Evolutionary conservation across 768 basidiomycete genomes (phyloP).

Genomic region (Phylloporus arenicola): DNA sequence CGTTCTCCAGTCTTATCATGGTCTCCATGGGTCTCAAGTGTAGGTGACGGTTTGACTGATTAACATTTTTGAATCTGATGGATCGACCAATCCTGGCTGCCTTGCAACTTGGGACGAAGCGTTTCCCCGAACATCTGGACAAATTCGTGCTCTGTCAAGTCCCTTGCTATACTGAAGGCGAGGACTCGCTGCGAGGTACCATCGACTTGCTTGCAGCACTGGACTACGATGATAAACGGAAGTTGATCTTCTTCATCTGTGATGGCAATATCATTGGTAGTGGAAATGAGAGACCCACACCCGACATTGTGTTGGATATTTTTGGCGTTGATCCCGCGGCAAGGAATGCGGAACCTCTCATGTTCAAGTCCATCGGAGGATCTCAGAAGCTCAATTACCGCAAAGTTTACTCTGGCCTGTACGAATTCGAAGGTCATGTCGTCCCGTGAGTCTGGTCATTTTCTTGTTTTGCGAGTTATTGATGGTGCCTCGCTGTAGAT

Average conservation of each 20-base stretch:
- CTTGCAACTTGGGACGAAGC: conserved; percentile 54
- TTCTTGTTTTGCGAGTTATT: not conserved
- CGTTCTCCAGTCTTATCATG: conserved; percentile 51
- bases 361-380: conserved; percentile 66
- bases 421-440: conserved; percentile 67
- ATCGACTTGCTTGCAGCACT: conserved; percentile 62
- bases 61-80: conserved; percentile 7
- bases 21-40: conserved; percentile 55
- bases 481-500: conserved; percentile 30
- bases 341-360: conserved; percentile 56
- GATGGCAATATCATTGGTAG: conserved; percentile 69
- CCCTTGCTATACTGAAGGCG: conserved; percentile 68
- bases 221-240: conserved; percentile 68
- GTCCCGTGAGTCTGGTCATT: conserved; percentile 44
- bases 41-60: conserved; percentile 30
- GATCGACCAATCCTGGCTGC: conserved; percentile 52
- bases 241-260: conserved; percentile 60
- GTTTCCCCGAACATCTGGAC: conserved; percentile 59
- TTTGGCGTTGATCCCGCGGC: conserved; percentile 61
- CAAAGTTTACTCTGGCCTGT: conserved; percentile 64
- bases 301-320: conserved; percentile 61
- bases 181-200: conserved; percentile 62
- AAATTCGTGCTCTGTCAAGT: conserved; percentile 68
- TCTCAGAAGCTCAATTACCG: conserved; percentile 65
- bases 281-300: conserved; percentile 63